A percentile compares a stretch with the other conserved stretches of the same genome.
These are phyloP conservation scores for Hortiboletus rubellus DNA, from an alignment of 1,284 basidiomycete genomes.

Conservation along the genomic window DNA sequence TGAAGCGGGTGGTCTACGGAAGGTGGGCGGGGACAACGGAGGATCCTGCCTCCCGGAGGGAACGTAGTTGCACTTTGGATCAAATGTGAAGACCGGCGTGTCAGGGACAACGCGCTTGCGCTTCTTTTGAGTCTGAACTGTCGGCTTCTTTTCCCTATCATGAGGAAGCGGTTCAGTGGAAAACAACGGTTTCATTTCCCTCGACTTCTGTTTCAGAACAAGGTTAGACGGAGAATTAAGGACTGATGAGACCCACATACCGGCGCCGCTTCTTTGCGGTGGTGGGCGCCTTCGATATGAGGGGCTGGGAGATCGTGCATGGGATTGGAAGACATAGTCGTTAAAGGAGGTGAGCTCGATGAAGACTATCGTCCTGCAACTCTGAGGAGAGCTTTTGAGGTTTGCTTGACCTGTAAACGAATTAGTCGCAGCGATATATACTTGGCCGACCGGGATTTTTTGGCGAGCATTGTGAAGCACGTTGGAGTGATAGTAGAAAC, in stretches of 20 bases:
- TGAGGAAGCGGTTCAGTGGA: conserved; percentile 26
- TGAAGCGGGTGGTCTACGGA: conserved; percentile 9
- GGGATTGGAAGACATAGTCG: conserved; percentile 11
- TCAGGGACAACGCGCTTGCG: conserved; percentile 26
- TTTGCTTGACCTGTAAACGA: conserved; percentile 17
- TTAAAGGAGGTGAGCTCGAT: conserved; percentile 2
- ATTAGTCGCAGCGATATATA: conserved; percentile 32
- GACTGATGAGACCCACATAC: conserved; percentile 24
- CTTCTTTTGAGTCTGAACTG: conserved; percentile 18
- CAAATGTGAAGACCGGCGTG: conserved; percentile 21
- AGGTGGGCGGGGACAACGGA: conserved; percentile 4
- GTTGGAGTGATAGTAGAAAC: conserved; percentile 34
- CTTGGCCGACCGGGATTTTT: conserved; percentile 24
- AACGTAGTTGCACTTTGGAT: conserved; percentile 18
- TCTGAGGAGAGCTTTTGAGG: conserved; percentile 16
- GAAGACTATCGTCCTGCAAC: conserved; percentile 10
- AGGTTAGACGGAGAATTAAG: conserved; percentile 17
- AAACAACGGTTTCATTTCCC: conserved; percentile 22
- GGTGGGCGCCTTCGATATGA: conserved; percentile 5
- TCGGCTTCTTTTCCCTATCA: conserved; percentile 25
- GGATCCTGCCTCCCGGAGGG: conserved; percentile 28
- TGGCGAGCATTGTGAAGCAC: conserved; percentile 23
- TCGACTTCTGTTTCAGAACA: conserved; percentile 24
- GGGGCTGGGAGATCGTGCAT: conserved; percentile 16
- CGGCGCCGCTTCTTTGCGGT: conserved; percentile 21